Base-by-base conservation (phyloP, 83 land plant species). In the Thuja plicata region DNA sequence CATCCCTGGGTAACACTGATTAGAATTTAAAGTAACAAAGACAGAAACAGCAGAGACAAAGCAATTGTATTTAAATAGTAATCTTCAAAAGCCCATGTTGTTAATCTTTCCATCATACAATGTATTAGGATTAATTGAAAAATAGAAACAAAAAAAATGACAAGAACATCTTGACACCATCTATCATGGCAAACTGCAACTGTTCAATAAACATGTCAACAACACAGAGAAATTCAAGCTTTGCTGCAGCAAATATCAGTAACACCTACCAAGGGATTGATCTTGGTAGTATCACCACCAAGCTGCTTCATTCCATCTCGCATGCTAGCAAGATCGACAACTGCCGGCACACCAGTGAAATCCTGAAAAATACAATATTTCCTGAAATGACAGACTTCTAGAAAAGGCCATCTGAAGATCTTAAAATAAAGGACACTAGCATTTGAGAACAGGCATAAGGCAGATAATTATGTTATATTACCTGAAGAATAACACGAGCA, bases 281-380 rank as follows among this genome's bases (percentile, higher is more conserved):
- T 97, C 93, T 97, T 97, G 60, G 92, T 91, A 3, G 99, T 88
- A 91, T 96, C 99, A 84, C 95, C 93, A 50, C 96, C 95, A 60
- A 97, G 95, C 43, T 92, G 92, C 66, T 89, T 96, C 92, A 96
- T 97, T 10, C 98, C 99, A 92, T 96, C 97, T 13, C 97, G 95
- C 99, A 97, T 97, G 84, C 96, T 93, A 87, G 99, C 97, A 40
- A 96, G 95, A 89, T 97, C 99, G 55, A 97, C 99, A 35, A 97
- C 94, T 54, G 97, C 99, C 76, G 99, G 97, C n/a, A 97, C 99
- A 85, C 99, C 97, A 85, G 97, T 97, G 78, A 97, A 97, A 90
- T 96, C 99, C 99, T 97, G 89, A 79, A 90, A 41, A 89, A 12
- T 11, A 89, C 30, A 88, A 37, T 71, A 52, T 70, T 40, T 21